phyloP scores from a whole-genome alignment of 2,329 filamentous ascomycete species.

The Metarhizium robertsii region DNA sequence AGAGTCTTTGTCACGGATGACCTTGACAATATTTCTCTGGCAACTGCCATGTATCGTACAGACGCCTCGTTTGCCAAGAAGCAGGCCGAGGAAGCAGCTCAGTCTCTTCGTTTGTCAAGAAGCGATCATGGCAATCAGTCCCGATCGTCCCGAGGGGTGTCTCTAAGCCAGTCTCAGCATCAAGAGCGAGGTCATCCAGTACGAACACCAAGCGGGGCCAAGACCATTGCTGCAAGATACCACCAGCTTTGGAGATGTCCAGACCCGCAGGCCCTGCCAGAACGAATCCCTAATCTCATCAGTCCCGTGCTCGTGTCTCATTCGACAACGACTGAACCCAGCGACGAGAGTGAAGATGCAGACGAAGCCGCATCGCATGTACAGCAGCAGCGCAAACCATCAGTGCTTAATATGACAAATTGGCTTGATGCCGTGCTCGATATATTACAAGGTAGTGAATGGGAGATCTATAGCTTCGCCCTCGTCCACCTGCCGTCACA shows the following conservation, averaged over 20 bases:
- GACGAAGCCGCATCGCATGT: conserved; percentile 15
- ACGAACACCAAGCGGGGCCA: conserved; percentile 31
- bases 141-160: conserved; percentile 40
- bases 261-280: conserved; percentile 46
- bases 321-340: conserved; percentile 1
- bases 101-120: conserved; percentile 33
- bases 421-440: conserved; percentile 73
- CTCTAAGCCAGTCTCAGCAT: conserved; percentile 37
- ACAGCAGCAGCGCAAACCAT: conserved; percentile 23
- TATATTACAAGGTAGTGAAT: conserved; percentile 69
- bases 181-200: conserved; percentile 31
- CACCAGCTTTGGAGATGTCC: conserved; percentile 50
- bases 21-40: conserved; percentile 65
- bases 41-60: conserved; percentile 60
- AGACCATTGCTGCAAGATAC: conserved; percentile 26
- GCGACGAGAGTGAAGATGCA: conserved; percentile 8
- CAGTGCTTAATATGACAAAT: conserved; percentile 46
- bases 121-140: conserved; percentile 29
- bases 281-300: conserved; percentile 31
- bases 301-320: conserved; percentile 42
- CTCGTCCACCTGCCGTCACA: conserved; percentile 81
- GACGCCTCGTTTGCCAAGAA: conserved; percentile 42
- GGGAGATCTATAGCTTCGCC: conserved; percentile 89
- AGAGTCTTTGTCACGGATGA: conserved; percentile 62
- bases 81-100: conserved; percentile 40